Base-by-base conservation (phyloP, 2,329 filamentous ascomycete genomes). In the Phymatotrichopsis omnivora region DNA sequence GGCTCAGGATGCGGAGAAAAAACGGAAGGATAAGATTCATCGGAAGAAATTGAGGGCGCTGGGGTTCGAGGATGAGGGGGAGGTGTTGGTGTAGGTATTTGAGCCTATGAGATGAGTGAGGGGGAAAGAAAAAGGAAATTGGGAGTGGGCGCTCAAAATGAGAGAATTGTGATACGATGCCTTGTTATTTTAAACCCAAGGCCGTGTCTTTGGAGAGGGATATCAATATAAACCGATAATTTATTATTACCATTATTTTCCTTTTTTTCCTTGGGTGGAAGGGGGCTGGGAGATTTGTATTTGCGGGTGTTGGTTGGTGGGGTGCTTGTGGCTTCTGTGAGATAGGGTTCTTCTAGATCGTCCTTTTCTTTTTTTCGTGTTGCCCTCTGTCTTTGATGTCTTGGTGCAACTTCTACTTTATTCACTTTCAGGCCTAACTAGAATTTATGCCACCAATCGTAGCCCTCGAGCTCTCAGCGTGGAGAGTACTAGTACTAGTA, bases 51-150 rank as follows among this genome's bases (percentile, higher is more conserved):
- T 93, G 49, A 75, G 78, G 14, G 77, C 75, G 30, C 71, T 91
- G 35, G 89, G 89, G 1, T 95, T 95, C 59, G 87, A 94, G 65
- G 82, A 82, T 22, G 86, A 94, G 67, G 82, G 81, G 55, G 57
- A 59, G 43, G 51, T 57, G 36, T 49, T 55, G 20, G 51, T 47
- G 14, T 55, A 30, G 44, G 30, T 17, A 19, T 31, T 5, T 14
- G 16, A 22, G 16, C 10, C n/a, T n/a, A 8, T 4, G 30, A 31
- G 23, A 11, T n/a, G n/a, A n/a, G 27, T 10, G 16, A 28, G 20
- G 33, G 17, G 25, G 10, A 33, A 16, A 12, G 17, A 16, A 37
- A 28, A 42, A 16, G n/a, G 33, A 27, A 29, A 16, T 35, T 35
- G 24, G 12, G 23, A 22, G 12, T n/a, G 17, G 31, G 3, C 28